Percentiles rank a stretch among this genome's conserved stretches.
These are phyloP conservation scores for Westerdykella ornata DNA, from an alignment of 2,329 filamentous ascomycete species.

Conservation along the genomic window DNA sequence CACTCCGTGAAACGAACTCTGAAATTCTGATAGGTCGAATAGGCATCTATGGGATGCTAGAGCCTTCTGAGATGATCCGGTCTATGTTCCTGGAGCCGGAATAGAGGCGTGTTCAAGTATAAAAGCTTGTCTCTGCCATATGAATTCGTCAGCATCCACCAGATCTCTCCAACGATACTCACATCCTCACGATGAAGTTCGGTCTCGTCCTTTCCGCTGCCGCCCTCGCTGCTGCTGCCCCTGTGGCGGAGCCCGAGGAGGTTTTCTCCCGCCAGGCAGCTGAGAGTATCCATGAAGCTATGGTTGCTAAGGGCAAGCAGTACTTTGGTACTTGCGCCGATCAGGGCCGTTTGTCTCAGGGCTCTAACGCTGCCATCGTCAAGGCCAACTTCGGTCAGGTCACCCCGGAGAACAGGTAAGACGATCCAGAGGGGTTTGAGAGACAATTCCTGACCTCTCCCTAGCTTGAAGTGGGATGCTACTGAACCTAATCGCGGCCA, in stretches of 20 bases:
- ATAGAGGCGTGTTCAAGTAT: slow-evolving; percentile 1
- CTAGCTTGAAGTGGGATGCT: slow-evolving; percentile 61
- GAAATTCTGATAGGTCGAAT: not conserved
- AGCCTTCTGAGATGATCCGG: not conserved
- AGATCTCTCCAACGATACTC: slow-evolving; percentile 1
- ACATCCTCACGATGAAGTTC: slow-evolving; percentile 26
- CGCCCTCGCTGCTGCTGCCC: slow-evolving; percentile 23
- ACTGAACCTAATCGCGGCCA: slow-evolving; percentile 43
- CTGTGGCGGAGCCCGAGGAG: slow-evolving; percentile 25
- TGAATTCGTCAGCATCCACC: slow-evolving; percentile 1
- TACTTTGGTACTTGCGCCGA: slow-evolving; percentile 58
- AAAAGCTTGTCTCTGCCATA: slow-evolving; percentile 3
- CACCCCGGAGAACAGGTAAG: slow-evolving; percentile 54
- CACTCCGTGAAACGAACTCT: slow-evolving; percentile 1
- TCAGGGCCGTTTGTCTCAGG: slow-evolving; percentile 45
- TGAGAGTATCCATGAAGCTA: slow-evolving; percentile 49
- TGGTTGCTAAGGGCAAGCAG: slow-evolving; percentile 58
- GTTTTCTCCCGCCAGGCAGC: slow-evolving; percentile 28
- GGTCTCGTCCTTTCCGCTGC: slow-evolving; percentile 25
- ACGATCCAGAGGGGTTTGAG: not conserved
- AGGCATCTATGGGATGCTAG: slow-evolving; percentile 1
- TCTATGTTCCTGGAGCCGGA: slow-evolving; percentile 1
- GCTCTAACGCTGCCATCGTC: slow-evolving; percentile 52
- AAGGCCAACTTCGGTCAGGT: slow-evolving; percentile 57
- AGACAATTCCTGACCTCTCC: slow-evolving; percentile 1